Evolutionary conservation across 2,329 filamentous ascomycete species (phyloP).

Genomic region (Macroventuria anomochaeta): DNA sequence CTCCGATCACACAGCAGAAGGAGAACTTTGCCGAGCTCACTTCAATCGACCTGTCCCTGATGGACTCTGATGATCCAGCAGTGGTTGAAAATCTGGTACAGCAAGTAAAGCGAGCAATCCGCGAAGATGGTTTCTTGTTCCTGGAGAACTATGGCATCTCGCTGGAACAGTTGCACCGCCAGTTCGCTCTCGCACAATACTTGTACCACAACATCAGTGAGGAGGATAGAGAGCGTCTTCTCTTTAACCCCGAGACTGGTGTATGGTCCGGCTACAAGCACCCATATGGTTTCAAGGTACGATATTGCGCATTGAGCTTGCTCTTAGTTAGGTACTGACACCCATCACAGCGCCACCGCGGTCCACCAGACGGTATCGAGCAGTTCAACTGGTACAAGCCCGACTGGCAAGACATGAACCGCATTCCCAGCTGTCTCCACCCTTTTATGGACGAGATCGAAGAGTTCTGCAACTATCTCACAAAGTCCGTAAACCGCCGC

Average conservation of each 20-base stretch:
- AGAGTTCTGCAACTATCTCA: slow-evolving; percentile 57
- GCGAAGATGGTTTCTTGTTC: slow-evolving; percentile 50
- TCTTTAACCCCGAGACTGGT: slow-evolving; percentile 58
- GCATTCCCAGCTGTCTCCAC: slow-evolving; percentile 55
- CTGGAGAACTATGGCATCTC: slow-evolving; percentile 60
- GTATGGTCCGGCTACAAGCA: slow-evolving; percentile 60
- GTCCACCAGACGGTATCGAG: slow-evolving; percentile 58
- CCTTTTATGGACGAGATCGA: slow-evolving; percentile 61
- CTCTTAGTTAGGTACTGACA: neutral
- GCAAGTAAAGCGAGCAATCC: slow-evolving; percentile 45
- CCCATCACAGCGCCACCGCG: slow-evolving; percentile 43
- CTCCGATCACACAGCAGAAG: slow-evolving; percentile 54
- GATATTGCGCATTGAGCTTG: neutral
- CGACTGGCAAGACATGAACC: slow-evolving; percentile 55
- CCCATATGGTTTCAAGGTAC: slow-evolving; percentile 55
- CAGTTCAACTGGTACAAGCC: slow-evolving; percentile 62
- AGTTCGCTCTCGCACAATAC: slow-evolving; percentile 60
- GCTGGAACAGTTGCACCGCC: slow-evolving; percentile 56
- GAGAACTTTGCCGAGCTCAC: slow-evolving; percentile 49
- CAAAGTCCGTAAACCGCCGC: slow-evolving; percentile 56
- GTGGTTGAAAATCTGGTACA: slow-evolving; percentile 55
- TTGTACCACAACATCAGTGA: slow-evolving; percentile 58
- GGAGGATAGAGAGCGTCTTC: slow-evolving; percentile 57
- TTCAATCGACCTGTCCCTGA: slow-evolving; percentile 41
- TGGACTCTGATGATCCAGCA: slow-evolving; percentile 39